Evolutionary conservation across 345 rosid species (phyloP).

Genomic region (Eucalyptus curtisii): DNA sequence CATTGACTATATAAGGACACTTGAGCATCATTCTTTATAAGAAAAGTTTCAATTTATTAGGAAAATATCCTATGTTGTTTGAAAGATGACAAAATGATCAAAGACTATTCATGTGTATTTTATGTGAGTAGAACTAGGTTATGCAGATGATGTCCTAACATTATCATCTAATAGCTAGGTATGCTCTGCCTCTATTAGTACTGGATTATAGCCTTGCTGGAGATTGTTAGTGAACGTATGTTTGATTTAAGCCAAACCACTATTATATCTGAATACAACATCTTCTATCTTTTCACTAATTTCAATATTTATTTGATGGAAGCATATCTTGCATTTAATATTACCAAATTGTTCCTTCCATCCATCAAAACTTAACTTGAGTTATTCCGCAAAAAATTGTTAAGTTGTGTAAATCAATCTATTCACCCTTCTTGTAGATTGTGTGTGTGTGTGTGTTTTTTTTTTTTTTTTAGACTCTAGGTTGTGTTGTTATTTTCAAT

Average conservation of each 20-base stretch:
- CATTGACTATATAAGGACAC: not conserved
- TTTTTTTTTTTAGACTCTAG: not conserved
- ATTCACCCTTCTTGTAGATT: not conserved
- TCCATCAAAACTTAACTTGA: not conserved
- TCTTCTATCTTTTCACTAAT: not conserved
- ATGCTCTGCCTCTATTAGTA: not conserved
- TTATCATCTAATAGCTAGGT: not conserved
- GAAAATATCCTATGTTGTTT: not conserved
- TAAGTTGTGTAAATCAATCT: not conserved
- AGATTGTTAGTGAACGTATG: not conserved
- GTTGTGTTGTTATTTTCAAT: not conserved
- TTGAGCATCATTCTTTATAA: not conserved
- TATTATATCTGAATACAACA: not conserved
- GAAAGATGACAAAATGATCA: not conserved
- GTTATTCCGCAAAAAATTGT: not conserved
- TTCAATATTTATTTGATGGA: not conserved
- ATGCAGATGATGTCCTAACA: not conserved
- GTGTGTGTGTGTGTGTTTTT: too few relatives aligned
- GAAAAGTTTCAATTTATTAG: not conserved
- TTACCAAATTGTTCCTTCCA: not conserved
- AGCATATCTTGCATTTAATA: not conserved
- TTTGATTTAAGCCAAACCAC: not conserved
- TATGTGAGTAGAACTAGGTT: not conserved
- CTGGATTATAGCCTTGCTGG: not conserved
- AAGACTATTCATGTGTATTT: not conserved